These are phyloP conservation scores for Panaeolus cyanescens DNA, from an alignment of 768 basidiomycete genomes.

Conservation along the genomic window DNA sequence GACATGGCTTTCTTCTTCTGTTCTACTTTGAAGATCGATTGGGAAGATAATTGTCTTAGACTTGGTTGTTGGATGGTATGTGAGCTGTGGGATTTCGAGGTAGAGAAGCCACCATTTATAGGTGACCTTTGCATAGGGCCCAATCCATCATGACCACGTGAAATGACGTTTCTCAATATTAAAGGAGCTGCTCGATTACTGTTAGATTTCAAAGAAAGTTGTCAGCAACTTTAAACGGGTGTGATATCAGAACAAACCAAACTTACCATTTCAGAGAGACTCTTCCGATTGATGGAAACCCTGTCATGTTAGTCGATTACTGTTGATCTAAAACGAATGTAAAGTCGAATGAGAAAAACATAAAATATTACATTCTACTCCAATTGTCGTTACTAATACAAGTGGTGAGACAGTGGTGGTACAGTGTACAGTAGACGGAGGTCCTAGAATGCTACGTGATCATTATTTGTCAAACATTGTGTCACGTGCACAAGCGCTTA, in stretches of 20 bases:
- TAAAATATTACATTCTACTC: too few relatives aligned
- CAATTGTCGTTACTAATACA: too few relatives aligned
- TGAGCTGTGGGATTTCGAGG: neutral
- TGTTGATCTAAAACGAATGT: too few relatives aligned
- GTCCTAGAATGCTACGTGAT: too few relatives aligned
- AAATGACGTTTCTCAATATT: neutral
- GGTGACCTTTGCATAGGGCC: neutral
- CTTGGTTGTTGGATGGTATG: neutral
- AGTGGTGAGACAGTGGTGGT: too few relatives aligned
- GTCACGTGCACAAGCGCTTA: too few relatives aligned
- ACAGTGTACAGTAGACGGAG: too few relatives aligned
- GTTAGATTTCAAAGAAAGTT: neutral
- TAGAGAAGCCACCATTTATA: neutral
- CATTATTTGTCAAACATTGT: too few relatives aligned
- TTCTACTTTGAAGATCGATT: neutral
- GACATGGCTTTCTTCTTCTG: neutral
- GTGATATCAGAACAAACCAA: too few relatives aligned
- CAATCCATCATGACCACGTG: neutral
- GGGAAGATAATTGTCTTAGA: neutral
- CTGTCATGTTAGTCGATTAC: too few relatives aligned
- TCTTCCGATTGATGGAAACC: neutral
- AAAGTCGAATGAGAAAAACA: too few relatives aligned
- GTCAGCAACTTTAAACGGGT: neutral
- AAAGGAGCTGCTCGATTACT: neutral
- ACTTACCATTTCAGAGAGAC: neutral